Base-by-base conservation (phyloP, 192 early-diverging fungal genomes). In the Umbelopsis sp. region DNA sequence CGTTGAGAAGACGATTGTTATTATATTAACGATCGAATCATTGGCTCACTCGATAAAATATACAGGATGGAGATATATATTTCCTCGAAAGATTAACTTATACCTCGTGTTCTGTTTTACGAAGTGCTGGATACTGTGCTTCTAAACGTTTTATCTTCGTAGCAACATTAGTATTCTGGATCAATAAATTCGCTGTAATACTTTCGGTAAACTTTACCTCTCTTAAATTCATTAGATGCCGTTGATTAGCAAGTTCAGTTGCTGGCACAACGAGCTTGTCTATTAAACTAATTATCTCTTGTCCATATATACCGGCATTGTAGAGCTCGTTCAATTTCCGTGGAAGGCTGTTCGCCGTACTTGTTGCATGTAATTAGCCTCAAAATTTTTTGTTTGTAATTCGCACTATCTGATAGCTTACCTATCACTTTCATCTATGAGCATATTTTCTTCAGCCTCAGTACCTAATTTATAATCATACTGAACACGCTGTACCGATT, bases 291-390 rank as follows among this genome's bases (percentile, higher is more conserved):
- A 74, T 74, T 14, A 81, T 65, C 31, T 76, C 74, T n/a, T 82
- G 79, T 4, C 80, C 81, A 77, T 85, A 85, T 9, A 85, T 69
- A 0, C 78, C 73, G 8, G 83, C 72, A 44, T 85, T 85, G 7
- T 82, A 74, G 22, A 82, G 73, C n/a, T 81, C 36, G 0, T 77
- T 79, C 71, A 85, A 80, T 22, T 73, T 68, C 10, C 75, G 71
- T 11, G 83, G 83, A 20, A 78, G 56, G 1, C 72, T 77, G 50
- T 71, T 71, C 1, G 38, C 36, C 21, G 53, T 7, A 70, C 31
- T 22, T 66, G 53, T 31, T 71, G 56, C 9, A 71, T 34, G 4
- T 65, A 70, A 45, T 43, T 49, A 22, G n/a, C n/a, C 0, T 16
- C 17, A 29, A 22, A 12, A n/a, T 20, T 41, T 10, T 44, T 25